Base-by-base conservation (phyloP, 495 filamentous ascomycete species). In the Penicillium riverlandense region DNA sequence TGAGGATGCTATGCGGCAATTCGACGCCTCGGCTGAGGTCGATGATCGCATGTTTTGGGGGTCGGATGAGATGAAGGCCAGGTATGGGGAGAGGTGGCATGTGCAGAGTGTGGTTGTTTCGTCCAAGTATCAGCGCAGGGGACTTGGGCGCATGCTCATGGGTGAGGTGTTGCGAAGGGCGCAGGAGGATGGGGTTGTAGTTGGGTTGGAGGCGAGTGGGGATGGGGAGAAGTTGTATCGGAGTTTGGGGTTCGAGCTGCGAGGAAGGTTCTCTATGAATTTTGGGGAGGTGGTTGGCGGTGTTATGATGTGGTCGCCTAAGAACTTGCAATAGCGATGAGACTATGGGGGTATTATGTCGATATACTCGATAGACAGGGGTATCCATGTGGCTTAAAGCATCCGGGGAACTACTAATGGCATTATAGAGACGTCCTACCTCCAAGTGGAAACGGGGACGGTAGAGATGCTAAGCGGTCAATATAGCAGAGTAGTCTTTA, bases 201-300 rank as follows among this genome's bases (percentile, higher is more conserved):
- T 49, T 4, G 41, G 41, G 4, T 33, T 49, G 22, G 47, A 49
- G 12, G 47, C 47, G 2, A 49, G 41, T 36, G 27, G 8, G n/a
- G 47, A 49, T 22, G 47, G 37, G 8, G 47, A 44, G 31, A 44
- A 37, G 47, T 41, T 49, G 11, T 49, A 44, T 11, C 41, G 22
- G 9, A 11, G 12, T 13, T 15, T 49, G 13, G 47, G 47, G 27
- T 49, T 49, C 27, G 30, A 15, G 14, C 12, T 51, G 36, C 39
- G 43, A 14, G 48, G 48, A 7, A 29, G 29, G 11, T 43, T 42
- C n/a, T 50, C 36, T 9, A 40, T 43, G 48, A 15, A n/a, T 22
- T 1, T 47, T 30, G 39, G 37, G 8, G 22, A 22, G 22, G 22
- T 22, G 22, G 22, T 12, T 29, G 7, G 29, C 10, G 48, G 39